These are phyloP conservation scores for Fusarium sacchari DNA, from an alignment of 2,329 filamentous ascomycete genomes.

Conservation along the genomic window DNA sequence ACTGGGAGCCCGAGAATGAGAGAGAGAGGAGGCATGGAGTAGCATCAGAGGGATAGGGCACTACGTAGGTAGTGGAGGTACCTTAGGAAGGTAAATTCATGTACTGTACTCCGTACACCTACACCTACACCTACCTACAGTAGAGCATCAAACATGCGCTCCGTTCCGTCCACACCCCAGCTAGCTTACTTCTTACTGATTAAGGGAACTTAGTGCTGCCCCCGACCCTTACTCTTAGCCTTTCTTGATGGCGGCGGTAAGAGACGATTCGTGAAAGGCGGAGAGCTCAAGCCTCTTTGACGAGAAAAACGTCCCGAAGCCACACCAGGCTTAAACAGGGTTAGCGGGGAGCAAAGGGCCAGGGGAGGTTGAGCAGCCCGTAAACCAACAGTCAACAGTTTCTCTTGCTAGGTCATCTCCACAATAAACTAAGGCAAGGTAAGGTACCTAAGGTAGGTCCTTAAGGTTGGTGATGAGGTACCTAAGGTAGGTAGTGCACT, in stretches of 20 bases:
- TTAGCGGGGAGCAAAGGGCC: conserved; percentile 15
- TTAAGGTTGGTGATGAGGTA: not conserved
- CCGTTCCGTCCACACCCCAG: conserved; percentile 11
- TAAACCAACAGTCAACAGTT: conserved; percentile 27
- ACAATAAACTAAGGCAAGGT: conserved; percentile 11
- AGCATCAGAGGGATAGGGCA: not conserved
- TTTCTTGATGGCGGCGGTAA: conserved; percentile 50
- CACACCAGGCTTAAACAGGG: conserved; percentile 16
- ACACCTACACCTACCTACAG: not conserved
- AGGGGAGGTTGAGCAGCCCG: conserved; percentile 21
- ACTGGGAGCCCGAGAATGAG: too few species aligned
- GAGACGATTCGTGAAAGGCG: conserved; percentile 53
- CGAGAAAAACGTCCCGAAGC: conserved; percentile 40
- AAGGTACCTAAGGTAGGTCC: not conserved
- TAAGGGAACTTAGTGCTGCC: conserved; percentile 1
- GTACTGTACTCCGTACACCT: not conserved
- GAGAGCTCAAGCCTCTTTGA: conserved; percentile 37
- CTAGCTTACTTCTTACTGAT: conserved; percentile 3
- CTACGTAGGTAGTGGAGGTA: too few species aligned
- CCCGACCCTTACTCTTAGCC: conserved; percentile 35
- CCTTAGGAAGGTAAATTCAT: not conserved
- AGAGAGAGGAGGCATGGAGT: not conserved
- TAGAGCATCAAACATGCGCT: not conserved
- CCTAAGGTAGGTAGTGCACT: not conserved
- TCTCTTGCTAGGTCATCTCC: conserved; percentile 20